phyloP scores from a whole-genome alignment of 1,284 basidiomycete genomes.

The Irpex lacteus region DNA sequence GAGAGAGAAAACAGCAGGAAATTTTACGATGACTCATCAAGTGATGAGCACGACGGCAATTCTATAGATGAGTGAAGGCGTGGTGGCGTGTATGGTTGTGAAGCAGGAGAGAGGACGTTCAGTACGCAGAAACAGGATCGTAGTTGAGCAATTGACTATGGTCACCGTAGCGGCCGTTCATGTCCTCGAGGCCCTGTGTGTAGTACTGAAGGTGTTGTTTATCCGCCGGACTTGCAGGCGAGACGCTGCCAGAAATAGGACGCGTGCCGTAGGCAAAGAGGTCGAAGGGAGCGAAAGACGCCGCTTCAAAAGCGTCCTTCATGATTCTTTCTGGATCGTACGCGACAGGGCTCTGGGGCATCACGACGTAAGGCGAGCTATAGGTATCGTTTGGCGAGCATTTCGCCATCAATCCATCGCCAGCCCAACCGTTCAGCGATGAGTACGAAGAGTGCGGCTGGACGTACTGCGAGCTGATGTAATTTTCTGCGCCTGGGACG shows the following conservation, averaged over 20 bases:
- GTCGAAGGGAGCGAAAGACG: constrained; percentile 19
- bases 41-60: neutral
- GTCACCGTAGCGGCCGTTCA: constrained; percentile 21
- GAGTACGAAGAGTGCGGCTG: constrained; percentile 26
- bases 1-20: neutral
- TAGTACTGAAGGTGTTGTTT: constrained; percentile 15
- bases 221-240: constrained; percentile 6
- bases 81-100: neutral
- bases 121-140: neutral
- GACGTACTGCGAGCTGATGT: constrained; percentile 15
- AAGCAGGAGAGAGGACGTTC: neutral
- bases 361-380: constrained; percentile 18
- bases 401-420: constrained; percentile 18
- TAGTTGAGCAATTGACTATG: constrained; percentile 20
- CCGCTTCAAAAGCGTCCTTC: constrained; percentile 28
- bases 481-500: constrained; percentile 11
- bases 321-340: constrained; percentile 22
- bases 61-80: neutral
- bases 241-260: neutral
- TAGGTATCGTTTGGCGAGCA: constrained; percentile 12
- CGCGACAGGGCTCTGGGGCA: constrained; percentile 10
- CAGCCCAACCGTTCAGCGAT: constrained; percentile 30
- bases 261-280: constrained; percentile 14
- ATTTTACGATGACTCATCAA: neutral
- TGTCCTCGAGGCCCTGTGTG: constrained; percentile 12